Conservation (phyloP, 306 rosid genomes). For the Pyrus communis region DNA sequence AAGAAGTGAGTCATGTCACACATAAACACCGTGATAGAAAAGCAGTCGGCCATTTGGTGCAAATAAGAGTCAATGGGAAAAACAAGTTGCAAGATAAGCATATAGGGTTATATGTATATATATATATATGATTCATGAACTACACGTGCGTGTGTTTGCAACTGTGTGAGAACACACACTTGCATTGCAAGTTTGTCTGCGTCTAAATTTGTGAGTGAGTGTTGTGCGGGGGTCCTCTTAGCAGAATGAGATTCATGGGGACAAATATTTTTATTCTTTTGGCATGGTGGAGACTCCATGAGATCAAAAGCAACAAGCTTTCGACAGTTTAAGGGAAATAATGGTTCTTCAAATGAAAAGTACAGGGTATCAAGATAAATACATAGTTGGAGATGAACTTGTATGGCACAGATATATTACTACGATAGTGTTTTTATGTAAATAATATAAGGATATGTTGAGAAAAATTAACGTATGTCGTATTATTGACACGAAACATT, state of each 20-base stretch:
- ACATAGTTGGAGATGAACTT: slow-evolving; percentile 6
- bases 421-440: too few species aligned
- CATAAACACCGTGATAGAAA: not conserved
- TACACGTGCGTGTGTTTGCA: slow-evolving; percentile 5
- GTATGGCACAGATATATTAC: too few species aligned
- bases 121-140: not conserved
- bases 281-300: slow-evolving; percentile 70
- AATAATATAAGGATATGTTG: not conserved
- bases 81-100: not conserved
- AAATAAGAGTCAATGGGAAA: not conserved
- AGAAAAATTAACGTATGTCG: not conserved
- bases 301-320: slow-evolving; percentile 38
- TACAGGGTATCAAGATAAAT: slow-evolving; percentile 39
- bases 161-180: not conserved
- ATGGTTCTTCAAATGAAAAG: slow-evolving; percentile 39
- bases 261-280: slow-evolving; percentile 36
- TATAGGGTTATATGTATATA: too few species aligned
- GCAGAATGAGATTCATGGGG: slow-evolving; percentile 64
- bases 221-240: slow-evolving; percentile 47
- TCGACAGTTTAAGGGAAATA: slow-evolving; percentile 33
- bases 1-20: not conserved
- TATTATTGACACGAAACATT: too few species aligned
- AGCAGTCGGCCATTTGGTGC: slow-evolving; percentile 1
- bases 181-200: not conserved
- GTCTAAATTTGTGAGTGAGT: slow-evolving; percentile 44